phyloP scores from a whole-genome alignment of 805 yeast genomes.

The Kluyveromyces dobzhanskii region DNA sequence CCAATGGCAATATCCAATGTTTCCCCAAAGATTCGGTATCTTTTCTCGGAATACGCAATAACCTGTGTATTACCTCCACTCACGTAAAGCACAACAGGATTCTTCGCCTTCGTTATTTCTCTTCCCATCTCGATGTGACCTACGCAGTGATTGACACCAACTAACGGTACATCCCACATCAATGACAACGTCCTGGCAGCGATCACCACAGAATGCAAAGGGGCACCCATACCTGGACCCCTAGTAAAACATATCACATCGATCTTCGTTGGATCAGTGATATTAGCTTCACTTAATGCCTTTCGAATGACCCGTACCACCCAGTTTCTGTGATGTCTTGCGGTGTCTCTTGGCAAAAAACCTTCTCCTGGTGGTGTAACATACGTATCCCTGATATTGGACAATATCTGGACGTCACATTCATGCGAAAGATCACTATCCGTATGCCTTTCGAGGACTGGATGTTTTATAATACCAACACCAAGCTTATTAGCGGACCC shows the following conservation, averaged over 20 bases:
- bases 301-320: slow-evolving; percentile 65
- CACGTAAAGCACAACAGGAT: slow-evolving; percentile 94
- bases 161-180: slow-evolving; percentile 74
- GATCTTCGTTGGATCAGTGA: slow-evolving; percentile 39
- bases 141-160: slow-evolving; percentile 95
- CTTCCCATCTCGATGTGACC: slow-evolving; percentile 99
- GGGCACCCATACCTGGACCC: slow-evolving; percentile 99
- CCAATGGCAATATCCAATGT: slow-evolving; percentile 97
- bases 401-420: slow-evolving; percentile 65
- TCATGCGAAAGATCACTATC: slow-evolving; percentile 44
- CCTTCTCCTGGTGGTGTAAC: slow-evolving; percentile 98
- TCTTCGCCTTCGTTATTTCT: slow-evolving; percentile 94
- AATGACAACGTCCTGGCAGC: slow-evolving; percentile 83
- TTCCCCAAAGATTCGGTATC: slow-evolving; percentile 98
- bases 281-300: slow-evolving; percentile 55
- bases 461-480: slow-evolving; percentile 82
- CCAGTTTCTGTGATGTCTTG: slow-evolving; percentile 95
- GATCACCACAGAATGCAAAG: slow-evolving; percentile 83
- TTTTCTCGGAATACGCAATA: slow-evolving; percentile 88
- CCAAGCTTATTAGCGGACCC: slow-evolving; percentile 97
- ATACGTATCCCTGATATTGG: slow-evolving; percentile 94
- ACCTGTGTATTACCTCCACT: slow-evolving; percentile 99
- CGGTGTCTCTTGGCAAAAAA: slow-evolving; percentile 91
- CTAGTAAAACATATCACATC: slow-evolving; percentile 90
- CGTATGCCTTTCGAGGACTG: slow-evolving; percentile 20